Base-by-base conservation (phyloP, 192 early-diverging fungal species). In the Rhizophlyctis rosea region DNA sequence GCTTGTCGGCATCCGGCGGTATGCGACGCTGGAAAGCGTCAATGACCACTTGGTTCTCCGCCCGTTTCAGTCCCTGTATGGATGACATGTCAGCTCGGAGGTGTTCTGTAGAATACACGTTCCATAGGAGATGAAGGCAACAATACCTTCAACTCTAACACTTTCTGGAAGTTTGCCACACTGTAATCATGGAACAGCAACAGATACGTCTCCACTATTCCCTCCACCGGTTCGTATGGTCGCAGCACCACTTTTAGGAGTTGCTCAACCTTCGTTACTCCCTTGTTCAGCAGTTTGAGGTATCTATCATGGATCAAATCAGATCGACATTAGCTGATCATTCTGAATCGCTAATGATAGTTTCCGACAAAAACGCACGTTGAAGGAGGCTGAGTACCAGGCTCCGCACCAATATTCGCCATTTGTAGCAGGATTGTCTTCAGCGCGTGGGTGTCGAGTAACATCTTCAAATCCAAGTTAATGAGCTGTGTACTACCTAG, bases 371-470 rank as follows among this genome's bases (percentile, higher is more conserved):
- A 13, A 44, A 44, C 18, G 7, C 9, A 44, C 39, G 7, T 44
- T 44, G 29, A 35, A 35, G 81, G 70, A 25, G 87, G 76, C 0
- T 68, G 68, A 13, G 67, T 52, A 9, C 65, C 58, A 18, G 73
- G 72, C 29, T 87, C 85, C 4, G 73, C 57, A 7, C 82, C 86
- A 50, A 91, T 75, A 11, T 70, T 78, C 1, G 90, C 88, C 68
- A 96, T 82, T 30, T 87, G 87, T 33, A 88, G 65, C 34, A 99
- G 65, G 13, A 85, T 76, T 0, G 90, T 90, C 63, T 96, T 97
- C 32, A 99, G 74, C 3, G 94, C 87, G 62, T 98, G 91, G 18
- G 89, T 95, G 75, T 99, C 96, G 13, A 99, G 72, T 1, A 99
- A 77, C 75, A 97, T 86, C 83, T 87, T 34, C 21, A 21, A 21